Evolutionary conservation across 2,329 filamentous ascomycete genomes (phyloP).

Genomic region (Venturia oleaginea): DNA sequence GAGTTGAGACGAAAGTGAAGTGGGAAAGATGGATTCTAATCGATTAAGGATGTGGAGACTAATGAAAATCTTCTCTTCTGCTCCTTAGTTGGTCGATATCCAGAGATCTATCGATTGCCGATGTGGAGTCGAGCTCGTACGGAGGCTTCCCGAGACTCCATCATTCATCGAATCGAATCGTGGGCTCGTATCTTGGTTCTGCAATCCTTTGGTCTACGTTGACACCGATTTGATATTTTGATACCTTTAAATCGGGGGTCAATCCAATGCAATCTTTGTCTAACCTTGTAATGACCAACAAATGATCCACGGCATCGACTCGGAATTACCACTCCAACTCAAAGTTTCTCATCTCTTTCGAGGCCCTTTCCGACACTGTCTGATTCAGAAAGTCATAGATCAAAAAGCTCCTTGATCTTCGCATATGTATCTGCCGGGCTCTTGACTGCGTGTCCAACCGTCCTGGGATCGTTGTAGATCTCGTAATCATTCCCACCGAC

Average conservation of each 20-base stretch:
- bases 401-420: constrained; percentile 72
- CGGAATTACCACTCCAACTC: not conserved
- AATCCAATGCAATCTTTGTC: not conserved
- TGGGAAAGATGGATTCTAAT: not conserved
- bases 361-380: not conserved
- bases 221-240: not conserved
- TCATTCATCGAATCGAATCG: too few species aligned
- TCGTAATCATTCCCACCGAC: constrained; percentile 92
- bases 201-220: not conserved
- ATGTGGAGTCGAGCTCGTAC: not conserved
- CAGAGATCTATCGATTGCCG: not conserved
- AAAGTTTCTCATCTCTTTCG: not conserved
- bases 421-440: constrained; percentile 74
- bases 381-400: not conserved
- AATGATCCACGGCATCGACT: not conserved
- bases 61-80: not conserved
- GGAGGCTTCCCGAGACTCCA: not conserved
- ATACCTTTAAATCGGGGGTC: not conserved
- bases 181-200: not conserved
- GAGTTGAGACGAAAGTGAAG: not conserved
- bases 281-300: not conserved
- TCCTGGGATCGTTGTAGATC: constrained; percentile 76
- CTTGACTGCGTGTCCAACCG: constrained; percentile 74
- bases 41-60: not conserved
- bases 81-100: not conserved